These are phyloP conservation scores for Thozetella sp. DNA, from an alignment of 495 filamentous ascomycete genomes.

Conservation along the genomic window DNA sequence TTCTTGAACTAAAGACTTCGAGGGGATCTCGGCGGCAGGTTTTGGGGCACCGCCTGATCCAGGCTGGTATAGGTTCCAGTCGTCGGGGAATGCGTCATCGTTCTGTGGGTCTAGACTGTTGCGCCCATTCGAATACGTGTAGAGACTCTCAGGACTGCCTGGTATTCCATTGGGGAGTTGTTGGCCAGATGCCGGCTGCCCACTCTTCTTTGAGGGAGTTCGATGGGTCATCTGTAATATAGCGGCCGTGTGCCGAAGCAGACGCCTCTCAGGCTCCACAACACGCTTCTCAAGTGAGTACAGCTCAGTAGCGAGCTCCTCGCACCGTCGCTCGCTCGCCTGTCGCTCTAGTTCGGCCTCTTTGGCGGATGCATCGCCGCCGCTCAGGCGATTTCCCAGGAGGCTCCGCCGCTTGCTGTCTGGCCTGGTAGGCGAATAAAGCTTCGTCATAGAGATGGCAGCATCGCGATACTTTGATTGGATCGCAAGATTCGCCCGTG, in stretches of 20 bases:
- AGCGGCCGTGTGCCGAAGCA: slow-evolving; percentile 90
- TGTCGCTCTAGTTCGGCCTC: slow-evolving; percentile 76
- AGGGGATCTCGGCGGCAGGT: slow-evolving; percentile 30
- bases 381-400: slow-evolving; percentile 48
- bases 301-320: slow-evolving; percentile 79
- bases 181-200: slow-evolving; percentile 19
- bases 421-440: slow-evolving; percentile 58
- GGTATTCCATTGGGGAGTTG: slow-evolving; percentile 54
- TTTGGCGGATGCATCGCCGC: slow-evolving; percentile 38
- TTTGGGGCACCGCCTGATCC: neutral
- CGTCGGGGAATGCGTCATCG: slow-evolving; percentile 69
- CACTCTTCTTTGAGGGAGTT: slow-evolving; percentile 39
- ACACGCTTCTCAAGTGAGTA: slow-evolving; percentile 73
- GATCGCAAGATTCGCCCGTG: slow-evolving; percentile 80
- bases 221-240: slow-evolving; percentile 88
- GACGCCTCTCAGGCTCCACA: slow-evolving; percentile 67
- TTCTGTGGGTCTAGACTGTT: slow-evolving; percentile 47
- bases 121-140: slow-evolving; percentile 56
- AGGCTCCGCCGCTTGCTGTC: slow-evolving; percentile 52
- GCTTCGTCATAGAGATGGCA: slow-evolving; percentile 76
- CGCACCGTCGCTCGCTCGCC: slow-evolving; percentile 77
- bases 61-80: slow-evolving; percentile 69
- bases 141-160: slow-evolving; percentile 69
- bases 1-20: slow-evolving; percentile 45
- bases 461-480: slow-evolving; percentile 95